phyloP scores from a whole-genome alignment of 2,329 filamentous ascomycete genomes.

The Penicillium psychrosexuale region DNA sequence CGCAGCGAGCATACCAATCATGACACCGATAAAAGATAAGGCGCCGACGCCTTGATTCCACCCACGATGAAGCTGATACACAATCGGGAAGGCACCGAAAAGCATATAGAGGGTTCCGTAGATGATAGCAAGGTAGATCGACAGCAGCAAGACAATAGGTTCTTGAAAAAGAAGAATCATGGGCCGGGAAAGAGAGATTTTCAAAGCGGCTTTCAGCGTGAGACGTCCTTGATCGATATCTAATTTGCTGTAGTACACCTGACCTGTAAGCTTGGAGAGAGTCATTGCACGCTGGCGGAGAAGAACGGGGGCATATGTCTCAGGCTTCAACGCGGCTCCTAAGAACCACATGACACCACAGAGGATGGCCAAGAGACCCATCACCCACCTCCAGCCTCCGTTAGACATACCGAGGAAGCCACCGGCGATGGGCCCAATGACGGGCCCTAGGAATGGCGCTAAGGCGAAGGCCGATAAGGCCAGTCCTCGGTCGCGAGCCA shows the following conservation, averaged over 20 bases:
- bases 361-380: slow-evolving; percentile 62
- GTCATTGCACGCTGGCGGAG: slow-evolving; percentile 50
- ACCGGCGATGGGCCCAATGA: slow-evolving; percentile 62
- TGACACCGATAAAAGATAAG: slow-evolving; percentile 51
- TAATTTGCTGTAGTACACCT: slow-evolving; percentile 45
- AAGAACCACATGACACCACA: slow-evolving; percentile 56
- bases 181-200: slow-evolving; percentile 50
- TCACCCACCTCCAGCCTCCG: slow-evolving; percentile 66
- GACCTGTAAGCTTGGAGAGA: slow-evolving; percentile 50
- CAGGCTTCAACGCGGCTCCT: slow-evolving; percentile 31
- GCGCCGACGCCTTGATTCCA: slow-evolving; percentile 49
- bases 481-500: slow-evolving; percentile 51
- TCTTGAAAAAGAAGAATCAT: slow-evolving; percentile 50
- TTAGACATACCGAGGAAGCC: slow-evolving; percentile 63
- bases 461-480: slow-evolving; percentile 64
- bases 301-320: slow-evolving; percentile 51
- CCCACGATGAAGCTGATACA: slow-evolving; percentile 46
- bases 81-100: slow-evolving; percentile 53
- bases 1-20: slow-evolving; percentile 41
- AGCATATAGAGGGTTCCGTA: slow-evolving; percentile 55
- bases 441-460: slow-evolving; percentile 65
- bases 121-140: slow-evolving; percentile 51
- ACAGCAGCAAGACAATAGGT: slow-evolving; percentile 51
- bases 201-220: slow-evolving; percentile 39
- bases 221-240: slow-evolving; percentile 44